phyloP scores from a whole-genome alignment of 257 asterid species.

The Primulina huaijiensis region DNA sequence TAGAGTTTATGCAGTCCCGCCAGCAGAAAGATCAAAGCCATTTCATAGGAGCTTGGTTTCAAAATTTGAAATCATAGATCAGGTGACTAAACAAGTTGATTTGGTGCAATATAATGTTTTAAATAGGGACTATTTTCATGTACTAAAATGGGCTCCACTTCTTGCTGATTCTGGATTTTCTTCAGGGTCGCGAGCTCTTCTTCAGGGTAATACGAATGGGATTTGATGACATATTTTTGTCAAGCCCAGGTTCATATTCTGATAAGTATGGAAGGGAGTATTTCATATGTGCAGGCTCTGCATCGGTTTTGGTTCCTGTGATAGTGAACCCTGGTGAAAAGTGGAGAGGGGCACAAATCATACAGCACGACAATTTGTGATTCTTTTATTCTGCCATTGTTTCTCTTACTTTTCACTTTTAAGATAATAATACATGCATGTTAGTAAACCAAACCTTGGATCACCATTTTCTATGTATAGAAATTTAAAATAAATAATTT shows the following conservation, averaged over 20 bases:
- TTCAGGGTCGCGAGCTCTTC: slow-evolving; percentile 76
- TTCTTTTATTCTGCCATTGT: background rate
- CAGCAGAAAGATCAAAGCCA: slow-evolving; percentile 39
- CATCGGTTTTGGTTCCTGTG: slow-evolving; percentile 64
- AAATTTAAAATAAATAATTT: too few relatives aligned
- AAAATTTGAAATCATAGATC: slow-evolving; percentile 69
- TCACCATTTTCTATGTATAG: too few relatives aligned
- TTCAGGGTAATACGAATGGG: slow-evolving; percentile 79
- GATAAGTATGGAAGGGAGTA: slow-evolving; percentile 53
- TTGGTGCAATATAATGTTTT: background rate
- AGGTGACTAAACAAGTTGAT: slow-evolving; percentile 34
- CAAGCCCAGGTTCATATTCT: slow-evolving; percentile 66
- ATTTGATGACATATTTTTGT: slow-evolving; percentile 63
- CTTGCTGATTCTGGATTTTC: background rate
- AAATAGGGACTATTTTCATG: too few relatives aligned
- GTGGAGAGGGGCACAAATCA: slow-evolving; percentile 89
- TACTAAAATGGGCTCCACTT: too few relatives aligned
- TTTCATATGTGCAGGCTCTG: slow-evolving; percentile 79
- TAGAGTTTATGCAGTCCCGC: slow-evolving; percentile 67
- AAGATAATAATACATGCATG: background rate
- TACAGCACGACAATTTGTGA: slow-evolving; percentile 83
- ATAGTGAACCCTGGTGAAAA: slow-evolving; percentile 72
- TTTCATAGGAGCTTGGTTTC: slow-evolving; percentile 61
- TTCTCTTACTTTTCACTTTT: too few relatives aligned
- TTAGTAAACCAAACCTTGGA: too few relatives aligned